Conservation (phyloP, 2,329 filamentous ascomycete species). For the Penicillium verrucosum region DNA sequence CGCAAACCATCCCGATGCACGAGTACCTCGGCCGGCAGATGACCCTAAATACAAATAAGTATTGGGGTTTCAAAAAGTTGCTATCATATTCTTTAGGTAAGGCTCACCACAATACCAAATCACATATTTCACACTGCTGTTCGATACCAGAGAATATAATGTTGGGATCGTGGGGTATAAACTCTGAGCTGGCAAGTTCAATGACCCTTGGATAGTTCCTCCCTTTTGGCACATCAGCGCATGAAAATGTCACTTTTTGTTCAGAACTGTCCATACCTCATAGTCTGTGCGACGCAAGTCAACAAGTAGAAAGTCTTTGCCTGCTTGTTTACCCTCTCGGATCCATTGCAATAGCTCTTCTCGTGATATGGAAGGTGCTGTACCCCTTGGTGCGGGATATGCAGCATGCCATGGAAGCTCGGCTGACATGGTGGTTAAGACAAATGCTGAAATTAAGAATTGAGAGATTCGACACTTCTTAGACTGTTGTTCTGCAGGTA, state of each 20-base stretch:
- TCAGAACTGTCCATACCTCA: constrained; percentile 34
- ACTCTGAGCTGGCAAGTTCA: constrained; percentile 47
- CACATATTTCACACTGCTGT: constrained; percentile 32
- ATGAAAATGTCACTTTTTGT: neutral
- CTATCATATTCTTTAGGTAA: neutral
- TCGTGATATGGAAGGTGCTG: constrained; percentile 28
- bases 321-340: constrained; percentile 25
- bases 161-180: constrained; percentile 38
- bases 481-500: neutral
- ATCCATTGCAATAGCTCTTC: constrained; percentile 40
- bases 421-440: neutral
- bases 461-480: neutral
- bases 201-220: constrained; percentile 57
- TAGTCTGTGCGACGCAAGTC: constrained; percentile 49
- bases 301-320: constrained; percentile 42
- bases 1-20: constrained; percentile 56
- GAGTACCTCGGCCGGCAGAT: constrained; percentile 52
- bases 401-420: constrained; percentile 40
- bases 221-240: constrained; percentile 39
- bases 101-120: constrained; percentile 44
- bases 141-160: constrained; percentile 32
- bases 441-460: neutral
- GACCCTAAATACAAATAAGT: constrained; percentile 44
- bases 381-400: constrained; percentile 38
- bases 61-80: neutral